Evolutionary conservation across 2,329 filamentous ascomycete species (phyloP).

Genomic region (Epichloe sp.): DNA sequence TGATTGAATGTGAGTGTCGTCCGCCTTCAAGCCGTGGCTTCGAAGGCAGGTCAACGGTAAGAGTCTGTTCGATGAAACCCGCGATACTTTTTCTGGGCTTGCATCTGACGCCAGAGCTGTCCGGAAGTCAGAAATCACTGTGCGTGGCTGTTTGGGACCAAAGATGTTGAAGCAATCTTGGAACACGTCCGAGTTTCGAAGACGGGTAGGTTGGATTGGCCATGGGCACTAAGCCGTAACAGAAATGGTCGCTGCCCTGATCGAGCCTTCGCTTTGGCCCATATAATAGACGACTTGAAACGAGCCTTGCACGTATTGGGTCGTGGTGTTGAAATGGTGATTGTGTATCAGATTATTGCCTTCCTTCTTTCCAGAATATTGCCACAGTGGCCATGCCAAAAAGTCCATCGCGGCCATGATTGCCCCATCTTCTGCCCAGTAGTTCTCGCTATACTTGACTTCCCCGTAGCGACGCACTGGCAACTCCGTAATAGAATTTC

Average conservation of each 20-base stretch:
- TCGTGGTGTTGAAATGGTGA: background rate
- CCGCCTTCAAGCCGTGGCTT: no score
- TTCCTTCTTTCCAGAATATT: background rate
- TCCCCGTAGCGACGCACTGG: background rate
- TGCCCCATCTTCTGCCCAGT: no score
- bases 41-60: no score
- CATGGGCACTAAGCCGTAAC: constrained; percentile 2
- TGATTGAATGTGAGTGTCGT: no score
- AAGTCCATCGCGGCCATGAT: no score
- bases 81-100: no score
- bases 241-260: background rate
- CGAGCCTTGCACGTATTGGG: background rate
- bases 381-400: no score
- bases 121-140: background rate
- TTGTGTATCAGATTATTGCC: background rate
- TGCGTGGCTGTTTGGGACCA: constrained; percentile 8
- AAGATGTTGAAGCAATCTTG: constrained; percentile 32
- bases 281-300: background rate
- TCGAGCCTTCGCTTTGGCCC: background rate
- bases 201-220: constrained; percentile 7
- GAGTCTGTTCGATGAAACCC: no score
- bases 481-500: background rate
- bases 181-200: constrained; percentile 33
- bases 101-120: no score
- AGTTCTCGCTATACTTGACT: no score